Evolutionary conservation across 73 alveolate species (phyloP), one percentile per base, ranked within the genome.

Genomic region (Tetrahymena borealis): DNA sequence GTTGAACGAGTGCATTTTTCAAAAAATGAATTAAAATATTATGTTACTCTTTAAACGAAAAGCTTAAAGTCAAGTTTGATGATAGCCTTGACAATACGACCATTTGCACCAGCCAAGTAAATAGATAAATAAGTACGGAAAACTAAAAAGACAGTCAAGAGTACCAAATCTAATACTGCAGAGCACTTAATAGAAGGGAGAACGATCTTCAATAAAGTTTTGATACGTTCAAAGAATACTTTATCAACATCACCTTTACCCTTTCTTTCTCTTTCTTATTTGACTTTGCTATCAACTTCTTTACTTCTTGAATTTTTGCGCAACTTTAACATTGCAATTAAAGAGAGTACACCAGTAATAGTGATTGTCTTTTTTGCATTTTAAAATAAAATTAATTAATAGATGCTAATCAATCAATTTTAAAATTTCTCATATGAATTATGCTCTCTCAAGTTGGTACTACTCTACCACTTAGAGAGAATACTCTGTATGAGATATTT

Each of bases 1-100:
- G 85, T 24, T 13, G 3, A 16, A 60, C n/a, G 28, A 35, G n/a
- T 60, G 85, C 85, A 13, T 60, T 13, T 24, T 18, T 79, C n/a
- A 31, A 79, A n/a, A n/a, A 60, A 60, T 60, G 31, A 60, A 90
- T 8, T 12, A 40, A 39, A n/a, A 3, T 24, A 1, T 24, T 32
- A 15, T 15, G 39, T 78, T 91, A 95, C 97, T 78, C 96, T 94
- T 40, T 91, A 18, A 12, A 95, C 33, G 92, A 97, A 95, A 38
- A 41, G 78, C 32, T 90, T 38, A 32, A 91, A 94, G 91, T 97
- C 96, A 32, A 91, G 91, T 38, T 91, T 43, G 32, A 97, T 98
- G 90, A 97, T 97, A 16, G 99, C 96, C 91, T 97, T 97, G 12
- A 97, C 99, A 36, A 97, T 93, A 78, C 95, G 94, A 20, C 99